Conservation (phyloP, 768 basidiomycete species). For the Tephrocybe sp. region DNA sequence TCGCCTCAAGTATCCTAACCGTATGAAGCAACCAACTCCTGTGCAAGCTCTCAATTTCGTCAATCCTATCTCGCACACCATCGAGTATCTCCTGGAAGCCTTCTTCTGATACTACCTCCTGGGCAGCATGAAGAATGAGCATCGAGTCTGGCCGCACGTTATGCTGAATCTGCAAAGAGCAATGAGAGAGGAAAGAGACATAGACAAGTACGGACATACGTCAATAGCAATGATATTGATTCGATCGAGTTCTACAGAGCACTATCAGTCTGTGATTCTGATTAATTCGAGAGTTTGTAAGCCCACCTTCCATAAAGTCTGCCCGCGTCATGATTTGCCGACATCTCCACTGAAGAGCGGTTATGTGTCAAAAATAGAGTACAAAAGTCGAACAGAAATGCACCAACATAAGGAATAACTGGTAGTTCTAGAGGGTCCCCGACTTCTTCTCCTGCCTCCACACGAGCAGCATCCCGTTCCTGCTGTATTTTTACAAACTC, state of each 20-base stretch:
- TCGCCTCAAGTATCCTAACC: too few relatives aligned
- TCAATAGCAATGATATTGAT: constrained; percentile 78
- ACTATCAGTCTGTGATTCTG: neutral
- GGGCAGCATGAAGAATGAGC: constrained; percentile 70
- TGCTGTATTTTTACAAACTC: constrained; percentile 66
- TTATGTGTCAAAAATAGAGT: neutral
- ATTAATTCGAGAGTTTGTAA: neutral
- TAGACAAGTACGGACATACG: constrained; percentile 34
- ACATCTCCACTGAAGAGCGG: constrained; percentile 51
- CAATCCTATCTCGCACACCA: constrained; percentile 70
- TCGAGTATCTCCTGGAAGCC: constrained; percentile 80
- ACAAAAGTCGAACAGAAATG: neutral
- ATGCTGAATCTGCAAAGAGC: constrained; percentile 52
- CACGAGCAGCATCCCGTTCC: constrained; percentile 43
- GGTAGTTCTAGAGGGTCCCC: constrained; percentile 55
- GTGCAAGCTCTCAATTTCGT: constrained; percentile 85
- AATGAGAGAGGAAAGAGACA: constrained; percentile 1
- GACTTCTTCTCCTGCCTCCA: constrained; percentile 32
- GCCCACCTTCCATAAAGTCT: constrained; percentile 75
- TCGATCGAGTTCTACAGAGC: constrained; percentile 56
- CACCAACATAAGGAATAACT: constrained; percentile 55
- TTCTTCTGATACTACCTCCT: constrained; percentile 66
- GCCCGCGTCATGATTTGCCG: constrained; percentile 81
- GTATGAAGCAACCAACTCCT: too few relatives aligned
- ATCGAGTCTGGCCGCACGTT: constrained; percentile 80